phyloP scores from a whole-genome alignment of 352 stramenopile species.

The Phytophthora tentaculata region DNA sequence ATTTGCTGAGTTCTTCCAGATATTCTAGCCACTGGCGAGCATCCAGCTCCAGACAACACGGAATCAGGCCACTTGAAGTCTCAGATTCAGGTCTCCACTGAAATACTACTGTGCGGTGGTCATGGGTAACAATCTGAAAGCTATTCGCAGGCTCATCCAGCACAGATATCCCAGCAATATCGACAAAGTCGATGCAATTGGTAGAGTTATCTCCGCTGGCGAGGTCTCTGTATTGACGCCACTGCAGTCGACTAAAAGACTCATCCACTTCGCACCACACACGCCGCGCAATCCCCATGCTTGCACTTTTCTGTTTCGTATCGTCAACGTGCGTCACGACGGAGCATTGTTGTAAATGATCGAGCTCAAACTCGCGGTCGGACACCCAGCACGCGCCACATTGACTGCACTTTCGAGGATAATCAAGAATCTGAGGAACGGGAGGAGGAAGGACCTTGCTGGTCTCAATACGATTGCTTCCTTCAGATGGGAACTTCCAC shows the following conservation, averaged over 20 bases:
- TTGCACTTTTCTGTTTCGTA: conserved; percentile 5
- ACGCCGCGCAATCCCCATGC: conserved; percentile 44
- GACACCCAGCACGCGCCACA: conserved; percentile 49
- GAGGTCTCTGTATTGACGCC: conserved; percentile 39
- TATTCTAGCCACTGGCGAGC: conserved; percentile 61
- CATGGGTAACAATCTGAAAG: conserved; percentile 50
- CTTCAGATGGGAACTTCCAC: conserved; percentile 79
- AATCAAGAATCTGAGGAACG: conserved; percentile 21
- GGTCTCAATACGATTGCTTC: conserved; percentile 39
- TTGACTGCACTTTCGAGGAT: conserved; percentile 42
- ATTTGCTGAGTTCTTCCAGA: conserved; percentile 53
- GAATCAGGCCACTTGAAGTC: neutral
- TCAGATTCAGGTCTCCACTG: conserved; percentile 39
- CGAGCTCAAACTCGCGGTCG: conserved; percentile 32
- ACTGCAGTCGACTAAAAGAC: conserved; percentile 51
- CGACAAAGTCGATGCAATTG: conserved; percentile 37
- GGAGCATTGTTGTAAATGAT: conserved; percentile 31
- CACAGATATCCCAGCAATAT: conserved; percentile 39
- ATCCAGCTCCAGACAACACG: conserved; percentile 30
- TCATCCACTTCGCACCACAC: conserved; percentile 66
- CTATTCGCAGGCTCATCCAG: conserved; percentile 28
- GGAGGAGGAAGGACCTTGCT: conserved; percentile 8
- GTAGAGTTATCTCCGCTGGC: conserved; percentile 7
- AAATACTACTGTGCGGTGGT: conserved; percentile 49
- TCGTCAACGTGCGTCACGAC: neutral